Conservation (phyloP, 2,329 filamentous ascomycete genomes). For the Amesomyces nigricolor region DNA sequence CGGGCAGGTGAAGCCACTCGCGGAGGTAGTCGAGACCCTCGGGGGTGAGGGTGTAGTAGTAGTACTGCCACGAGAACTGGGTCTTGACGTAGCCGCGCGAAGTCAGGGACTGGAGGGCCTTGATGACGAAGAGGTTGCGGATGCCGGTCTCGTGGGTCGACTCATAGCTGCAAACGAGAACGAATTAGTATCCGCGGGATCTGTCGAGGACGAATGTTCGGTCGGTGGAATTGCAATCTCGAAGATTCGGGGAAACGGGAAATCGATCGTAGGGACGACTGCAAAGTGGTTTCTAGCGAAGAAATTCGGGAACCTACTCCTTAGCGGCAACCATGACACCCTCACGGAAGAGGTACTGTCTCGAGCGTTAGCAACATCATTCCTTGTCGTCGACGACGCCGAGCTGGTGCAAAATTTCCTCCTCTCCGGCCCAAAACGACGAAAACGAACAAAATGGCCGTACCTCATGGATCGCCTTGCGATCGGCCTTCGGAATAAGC, state of each 20-base stretch:
- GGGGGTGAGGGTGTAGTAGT: slow-evolving; percentile 98
- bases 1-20: slow-evolving; percentile 99
- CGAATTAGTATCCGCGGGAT: slow-evolving; percentile 21
- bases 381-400: slow-evolving; percentile 17
- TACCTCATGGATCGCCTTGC: slow-evolving; percentile 97
- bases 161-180: slow-evolving; percentile 29
- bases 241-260: slow-evolving; percentile 7
- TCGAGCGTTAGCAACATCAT: slow-evolving; percentile 25
- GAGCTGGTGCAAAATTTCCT: slow-evolving; percentile 14
- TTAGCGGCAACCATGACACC: slow-evolving; percentile 95
- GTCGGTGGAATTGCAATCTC: slow-evolving; percentile 5
- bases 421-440: background rate
- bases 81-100: slow-evolving; percentile 99
- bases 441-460: slow-evolving; percentile 14
- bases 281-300: background rate
- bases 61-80: slow-evolving; percentile 99
- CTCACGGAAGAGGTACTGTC: slow-evolving; percentile 75
- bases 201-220: background rate
- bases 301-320: slow-evolving; percentile 56
- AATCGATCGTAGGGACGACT: slow-evolving; percentile 1
- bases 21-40: slow-evolving; percentile 99
- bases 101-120: slow-evolving; percentile 96
- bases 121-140: slow-evolving; percentile 99
- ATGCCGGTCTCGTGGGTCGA: slow-evolving; percentile 86
- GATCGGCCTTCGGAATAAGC: slow-evolving; percentile 99